Evolutionary conservation across 331 rosid genomes (phyloP).

Genomic region (Dryas integrifolia): DNA sequence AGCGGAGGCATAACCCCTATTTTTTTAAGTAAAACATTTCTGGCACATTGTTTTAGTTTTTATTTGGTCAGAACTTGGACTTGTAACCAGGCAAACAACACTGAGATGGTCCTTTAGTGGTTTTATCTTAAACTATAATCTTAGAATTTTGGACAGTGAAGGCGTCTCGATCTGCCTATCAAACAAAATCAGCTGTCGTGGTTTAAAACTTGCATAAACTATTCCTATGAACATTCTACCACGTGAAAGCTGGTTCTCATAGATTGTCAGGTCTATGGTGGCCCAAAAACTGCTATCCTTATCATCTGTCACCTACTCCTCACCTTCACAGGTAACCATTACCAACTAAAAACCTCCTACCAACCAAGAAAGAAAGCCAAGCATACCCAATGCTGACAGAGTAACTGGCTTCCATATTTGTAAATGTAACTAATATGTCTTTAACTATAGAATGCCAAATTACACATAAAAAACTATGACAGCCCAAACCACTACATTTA

Average conservation of each 20-base stretch:
- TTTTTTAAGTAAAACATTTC: background rate
- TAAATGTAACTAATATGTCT: background rate
- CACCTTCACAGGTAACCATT: background rate
- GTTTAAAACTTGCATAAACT: background rate
- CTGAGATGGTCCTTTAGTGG: background rate
- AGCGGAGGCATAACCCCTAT: no score
- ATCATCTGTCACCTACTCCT: constrained; percentile 3
- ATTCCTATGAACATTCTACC: background rate
- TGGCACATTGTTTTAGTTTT: background rate
- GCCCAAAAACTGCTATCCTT: background rate
- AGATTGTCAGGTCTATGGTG: background rate
- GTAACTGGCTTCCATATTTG: background rate
- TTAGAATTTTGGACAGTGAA: background rate
- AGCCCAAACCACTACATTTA: constrained; percentile 6
- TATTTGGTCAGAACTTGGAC: background rate
- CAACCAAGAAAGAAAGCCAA: background rate
- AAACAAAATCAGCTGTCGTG: background rate
- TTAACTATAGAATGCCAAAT: background rate
- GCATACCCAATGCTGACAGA: background rate
- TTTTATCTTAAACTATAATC: background rate
- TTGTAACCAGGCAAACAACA: background rate
- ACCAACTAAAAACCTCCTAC: background rate
- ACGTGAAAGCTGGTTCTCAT: background rate
- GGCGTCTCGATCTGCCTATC: background rate
- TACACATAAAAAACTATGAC: background rate